Base-by-base conservation (phyloP, 2,329 filamentous ascomycete species). In the Intubia oerlemansii region DNA sequence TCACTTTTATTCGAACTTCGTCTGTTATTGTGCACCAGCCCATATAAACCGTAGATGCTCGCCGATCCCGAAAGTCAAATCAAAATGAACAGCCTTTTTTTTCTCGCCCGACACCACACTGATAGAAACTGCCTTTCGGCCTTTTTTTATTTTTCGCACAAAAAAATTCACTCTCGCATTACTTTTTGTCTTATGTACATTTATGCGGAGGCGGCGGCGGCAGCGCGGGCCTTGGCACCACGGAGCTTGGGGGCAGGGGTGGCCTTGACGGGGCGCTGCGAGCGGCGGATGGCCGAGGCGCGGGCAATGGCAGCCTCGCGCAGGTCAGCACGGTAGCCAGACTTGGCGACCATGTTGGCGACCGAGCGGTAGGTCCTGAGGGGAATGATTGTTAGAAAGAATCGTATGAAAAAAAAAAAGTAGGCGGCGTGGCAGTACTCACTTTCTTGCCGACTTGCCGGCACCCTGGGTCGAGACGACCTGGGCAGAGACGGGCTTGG, bases 281-380 rank as follows among this genome's bases (percentile, higher is more conserved):
- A 71, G 48, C 64, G 62, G 54, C 74, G 77, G 62, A 92, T 67
- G 47, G 82, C 81, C 47, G 74, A 82, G 50, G 77, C 81, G 49
- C 88, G 80, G 56, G 81, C 62, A 47, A 95, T 73, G 45, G 85
- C 84, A 46, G 63, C 62, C 47, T 66, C 57, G 44, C 75, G 75
- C 55, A 84, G 65, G 52, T 85, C 78, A 46, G 65, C 47, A 45
- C 78, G 79, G 75, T 95, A 98, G 50, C 73, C 68, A 51, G 66
- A 66, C 70, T 81, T 82, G 54, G 81, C 76, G 45, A 73, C 70
- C 52, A 64, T 62, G 62, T 69, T 76, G 59, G 82, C 82, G 52
- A 95, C 70, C 46, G 66, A 66, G 62, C 77, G 79, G 73, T 84
- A 95, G 59, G 77, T 75, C 68, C 81, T 88, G 41, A 28, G 22